phyloP scores from a whole-genome alignment of 139 green algal species.

The Chlamydomonas sphaeroides region DNA sequence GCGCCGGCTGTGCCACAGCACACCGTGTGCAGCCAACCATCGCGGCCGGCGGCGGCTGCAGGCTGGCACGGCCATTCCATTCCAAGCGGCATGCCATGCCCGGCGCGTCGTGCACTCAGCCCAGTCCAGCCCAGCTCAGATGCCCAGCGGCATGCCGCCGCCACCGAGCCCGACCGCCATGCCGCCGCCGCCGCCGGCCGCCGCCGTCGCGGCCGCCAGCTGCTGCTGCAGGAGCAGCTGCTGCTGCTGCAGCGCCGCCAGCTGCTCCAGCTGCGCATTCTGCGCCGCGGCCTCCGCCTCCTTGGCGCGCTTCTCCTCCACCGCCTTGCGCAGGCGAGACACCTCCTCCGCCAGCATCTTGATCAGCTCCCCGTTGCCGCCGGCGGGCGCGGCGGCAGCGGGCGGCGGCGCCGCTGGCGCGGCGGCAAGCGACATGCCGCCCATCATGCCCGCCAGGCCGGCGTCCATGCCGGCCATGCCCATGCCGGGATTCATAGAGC shows the following conservation, averaged over 20 bases:
- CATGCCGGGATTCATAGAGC: constrained; percentile 19
- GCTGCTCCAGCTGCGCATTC: constrained; percentile 5
- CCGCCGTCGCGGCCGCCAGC: not conserved
- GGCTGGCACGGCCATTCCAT: no score
- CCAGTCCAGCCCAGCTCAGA: no score
- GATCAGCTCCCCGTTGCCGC: constrained; percentile 45
- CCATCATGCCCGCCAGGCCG: constrained; percentile 14
- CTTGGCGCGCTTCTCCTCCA: constrained; percentile 43
- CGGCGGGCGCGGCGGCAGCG: not conserved
- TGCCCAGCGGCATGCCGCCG: constrained; percentile 30
- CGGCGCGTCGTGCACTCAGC: no score
- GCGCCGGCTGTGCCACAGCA: no score
- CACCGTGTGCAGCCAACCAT: no score
- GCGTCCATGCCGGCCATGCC: not conserved
- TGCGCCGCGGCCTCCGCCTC: constrained; percentile 11
- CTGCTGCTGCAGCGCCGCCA: constrained; percentile 11
- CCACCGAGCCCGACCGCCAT: not conserved
- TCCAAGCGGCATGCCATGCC: no score
- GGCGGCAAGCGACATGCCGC: not conserved
- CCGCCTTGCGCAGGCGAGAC: constrained; percentile 31
- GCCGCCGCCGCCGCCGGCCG: not conserved
- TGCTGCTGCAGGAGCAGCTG: constrained; percentile 21
- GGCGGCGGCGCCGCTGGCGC: not conserved
- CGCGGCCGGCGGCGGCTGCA: no score
- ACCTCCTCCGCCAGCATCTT: constrained; percentile 48